Conservation (phyloP, 495 filamentous ascomycete genomes). For the Aspergillus diversus region DNA sequence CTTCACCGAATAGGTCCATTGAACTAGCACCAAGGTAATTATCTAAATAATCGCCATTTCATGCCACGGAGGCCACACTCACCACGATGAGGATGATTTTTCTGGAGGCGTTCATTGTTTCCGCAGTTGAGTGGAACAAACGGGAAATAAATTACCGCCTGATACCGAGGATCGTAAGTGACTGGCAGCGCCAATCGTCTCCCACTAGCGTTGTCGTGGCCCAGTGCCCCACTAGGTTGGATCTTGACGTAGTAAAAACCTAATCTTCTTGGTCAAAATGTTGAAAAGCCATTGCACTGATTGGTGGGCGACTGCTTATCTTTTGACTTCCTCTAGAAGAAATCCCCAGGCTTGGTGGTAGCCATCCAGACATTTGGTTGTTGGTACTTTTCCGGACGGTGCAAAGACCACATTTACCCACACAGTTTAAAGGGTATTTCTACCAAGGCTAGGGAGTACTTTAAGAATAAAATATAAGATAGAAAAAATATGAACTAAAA, state of each 20-base stretch:
- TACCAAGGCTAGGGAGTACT: slow-evolving; percentile 7
- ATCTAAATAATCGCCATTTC: neutral
- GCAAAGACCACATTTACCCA: slow-evolving; percentile 8
- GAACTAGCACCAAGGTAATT: neutral
- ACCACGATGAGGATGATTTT: neutral
- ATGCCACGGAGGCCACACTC: slow-evolving; percentile 1
- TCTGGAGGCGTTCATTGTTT: neutral
- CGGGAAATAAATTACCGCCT: slow-evolving; percentile 18
- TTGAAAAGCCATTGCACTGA: slow-evolving; percentile 39
- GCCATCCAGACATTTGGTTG: slow-evolving; percentile 1
- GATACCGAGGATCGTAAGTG: slow-evolving; percentile 14
- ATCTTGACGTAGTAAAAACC: slow-evolving; percentile 50
- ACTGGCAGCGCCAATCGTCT: slow-evolving; percentile 4
- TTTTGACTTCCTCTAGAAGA: slow-evolving; percentile 21
- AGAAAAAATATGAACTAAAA: neutral
- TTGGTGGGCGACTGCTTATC: slow-evolving; percentile 45
- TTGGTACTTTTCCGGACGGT: slow-evolving; percentile 1
- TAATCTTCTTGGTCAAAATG: slow-evolving; percentile 41
- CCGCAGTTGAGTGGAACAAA: neutral
- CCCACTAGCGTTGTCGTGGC: slow-evolving; percentile 25
- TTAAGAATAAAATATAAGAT: neutral
- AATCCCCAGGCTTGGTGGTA: slow-evolving; percentile 17
- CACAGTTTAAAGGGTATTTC: slow-evolving; percentile 1
- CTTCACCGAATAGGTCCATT: slow-evolving; percentile 9
- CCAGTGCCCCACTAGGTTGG: slow-evolving; percentile 30